Conservation (phyloP, 345 rosid species). For the Laguncularia racemosa region DNA sequence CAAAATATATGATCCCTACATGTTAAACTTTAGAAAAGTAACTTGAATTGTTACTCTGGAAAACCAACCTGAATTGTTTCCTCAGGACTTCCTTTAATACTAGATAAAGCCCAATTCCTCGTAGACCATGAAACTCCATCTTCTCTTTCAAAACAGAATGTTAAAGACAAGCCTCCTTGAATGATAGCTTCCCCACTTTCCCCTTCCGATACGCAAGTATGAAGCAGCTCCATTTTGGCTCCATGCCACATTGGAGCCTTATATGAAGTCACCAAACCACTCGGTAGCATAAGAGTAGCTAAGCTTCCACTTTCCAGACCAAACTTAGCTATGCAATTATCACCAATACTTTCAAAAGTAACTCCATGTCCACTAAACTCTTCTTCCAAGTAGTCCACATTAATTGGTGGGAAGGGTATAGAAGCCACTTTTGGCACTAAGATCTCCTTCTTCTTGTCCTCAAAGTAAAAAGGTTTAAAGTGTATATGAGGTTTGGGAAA, state of each 20-base stretch:
- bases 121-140: slow-evolving; percentile 38
- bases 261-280: slow-evolving; percentile 72
- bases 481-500: slow-evolving; percentile 10
- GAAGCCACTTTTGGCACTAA: slow-evolving; percentile 38
- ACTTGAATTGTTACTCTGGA: no score
- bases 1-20: no score
- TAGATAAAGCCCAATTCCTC: slow-evolving; percentile 39
- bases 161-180: slow-evolving; percentile 65
- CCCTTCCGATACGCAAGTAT: slow-evolving; percentile 59
- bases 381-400: slow-evolving; percentile 51
- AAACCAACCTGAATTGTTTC: slow-evolving; percentile 42
- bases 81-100: slow-evolving; percentile 47
- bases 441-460: slow-evolving; percentile 20
- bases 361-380: slow-evolving; percentile 83
- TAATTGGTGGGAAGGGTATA: slow-evolving; percentile 41
- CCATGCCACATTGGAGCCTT: slow-evolving; percentile 83
- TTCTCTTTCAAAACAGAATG: slow-evolving; percentile 34
- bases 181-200: slow-evolving; percentile 44
- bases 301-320: slow-evolving; percentile 53
- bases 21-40: no score
- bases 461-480: slow-evolving; percentile 10
- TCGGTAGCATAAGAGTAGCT: slow-evolving; percentile 59
- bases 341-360: slow-evolving; percentile 58
- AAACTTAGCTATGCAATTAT: slow-evolving; percentile 58
- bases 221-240: slow-evolving; percentile 59